phyloP scores from a whole-genome alignment of 2,329 filamentous ascomycete species.

The Pestalotiopsis sp. region DNA sequence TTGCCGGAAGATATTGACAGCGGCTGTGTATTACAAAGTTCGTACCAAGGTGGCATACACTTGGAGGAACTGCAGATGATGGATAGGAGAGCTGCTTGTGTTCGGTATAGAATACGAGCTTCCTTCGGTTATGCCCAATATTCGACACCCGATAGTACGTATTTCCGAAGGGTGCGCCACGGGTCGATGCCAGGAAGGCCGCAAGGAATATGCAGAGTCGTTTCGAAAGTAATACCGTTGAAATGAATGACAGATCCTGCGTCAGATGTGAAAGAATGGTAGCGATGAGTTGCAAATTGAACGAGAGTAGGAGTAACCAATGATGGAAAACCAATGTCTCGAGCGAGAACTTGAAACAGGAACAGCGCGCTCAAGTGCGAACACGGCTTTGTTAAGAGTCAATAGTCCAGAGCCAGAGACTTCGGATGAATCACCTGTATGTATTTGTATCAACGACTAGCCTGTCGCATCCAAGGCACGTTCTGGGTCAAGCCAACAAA shows the following conservation, averaged over 20 bases:
- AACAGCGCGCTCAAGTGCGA: neutral
- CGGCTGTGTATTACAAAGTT: neutral
- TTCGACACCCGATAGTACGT: neutral
- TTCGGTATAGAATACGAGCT: neutral
- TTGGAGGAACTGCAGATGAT: neutral
- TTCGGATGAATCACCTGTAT: neutral
- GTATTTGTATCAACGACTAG: constrained; percentile 7
- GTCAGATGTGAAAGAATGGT: neutral
- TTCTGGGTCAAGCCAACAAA: neutral
- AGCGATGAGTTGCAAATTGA: neutral
- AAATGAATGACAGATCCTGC: neutral
- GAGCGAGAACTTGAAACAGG: neutral
- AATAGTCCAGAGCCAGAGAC: neutral
- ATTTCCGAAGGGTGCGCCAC: neutral
- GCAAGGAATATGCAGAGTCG: neutral
- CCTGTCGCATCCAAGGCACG: constrained; percentile 1
- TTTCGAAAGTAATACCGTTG: neutral
- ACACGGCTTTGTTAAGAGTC: neutral
- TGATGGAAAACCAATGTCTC: neutral
- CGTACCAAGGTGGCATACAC: neutral
- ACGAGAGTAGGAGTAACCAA: neutral
- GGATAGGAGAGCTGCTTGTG: neutral
- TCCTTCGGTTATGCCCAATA: neutral
- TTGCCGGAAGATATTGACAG: neutral
- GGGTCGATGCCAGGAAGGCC: neutral